Conservation (phyloP, 257 asterid genomes). For the Forsythia viridissima region DNA sequence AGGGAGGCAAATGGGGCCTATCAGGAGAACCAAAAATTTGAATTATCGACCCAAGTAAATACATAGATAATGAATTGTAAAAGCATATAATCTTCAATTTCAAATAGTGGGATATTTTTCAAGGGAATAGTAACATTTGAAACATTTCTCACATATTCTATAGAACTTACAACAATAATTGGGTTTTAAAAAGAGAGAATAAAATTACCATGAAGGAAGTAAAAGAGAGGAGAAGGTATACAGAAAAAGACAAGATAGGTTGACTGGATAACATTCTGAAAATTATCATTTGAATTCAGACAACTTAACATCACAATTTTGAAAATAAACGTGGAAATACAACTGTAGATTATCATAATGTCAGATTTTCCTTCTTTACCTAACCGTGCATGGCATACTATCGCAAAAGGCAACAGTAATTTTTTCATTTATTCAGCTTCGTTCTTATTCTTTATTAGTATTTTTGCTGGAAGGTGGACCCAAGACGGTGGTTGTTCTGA, state of each 20-base stretch:
- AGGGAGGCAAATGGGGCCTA: slow-evolving; percentile 25
- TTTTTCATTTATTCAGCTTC: neutral
- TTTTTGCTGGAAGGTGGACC: neutral
- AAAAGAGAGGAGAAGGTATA: neutral
- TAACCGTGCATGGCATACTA: neutral
- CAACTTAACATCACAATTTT: too few species aligned
- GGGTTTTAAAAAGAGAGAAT: neutral
- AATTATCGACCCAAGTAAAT: slow-evolving; percentile 8
- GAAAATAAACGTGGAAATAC: neutral
- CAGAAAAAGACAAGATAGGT: neutral
- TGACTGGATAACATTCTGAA: neutral
- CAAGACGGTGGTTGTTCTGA: neutral
- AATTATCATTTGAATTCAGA: too few species aligned
- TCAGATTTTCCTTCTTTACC: neutral
- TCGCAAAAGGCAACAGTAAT: neutral
- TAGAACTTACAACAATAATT: neutral
- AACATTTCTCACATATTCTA: neutral
- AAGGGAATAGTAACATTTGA: neutral
- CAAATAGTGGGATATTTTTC: neutral
- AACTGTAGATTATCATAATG: neutral
- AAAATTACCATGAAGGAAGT: neutral
- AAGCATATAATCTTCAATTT: slow-evolving; percentile 1
- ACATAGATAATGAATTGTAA: neutral
- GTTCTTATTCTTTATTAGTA: neutral
- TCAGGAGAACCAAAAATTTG: slow-evolving; percentile 2